These are phyloP conservation scores for Parsonsia alboflavescens DNA, from an alignment of 257 asterid genomes.

Conservation along the genomic window DNA sequence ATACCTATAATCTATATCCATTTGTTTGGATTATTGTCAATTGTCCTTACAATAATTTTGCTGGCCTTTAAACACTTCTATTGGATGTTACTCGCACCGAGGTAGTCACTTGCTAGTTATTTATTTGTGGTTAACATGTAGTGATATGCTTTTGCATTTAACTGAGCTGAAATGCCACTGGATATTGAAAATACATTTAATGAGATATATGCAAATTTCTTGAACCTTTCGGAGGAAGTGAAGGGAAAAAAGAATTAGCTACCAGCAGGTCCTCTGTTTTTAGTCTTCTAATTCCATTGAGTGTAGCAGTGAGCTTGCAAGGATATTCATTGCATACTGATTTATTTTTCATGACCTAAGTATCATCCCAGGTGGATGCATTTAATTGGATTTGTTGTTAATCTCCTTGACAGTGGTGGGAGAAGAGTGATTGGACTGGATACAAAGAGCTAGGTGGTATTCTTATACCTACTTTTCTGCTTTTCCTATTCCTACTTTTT, in stretches of 20 bases:
- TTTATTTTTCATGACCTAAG: constrained; percentile 53
- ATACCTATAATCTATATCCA: not conserved
- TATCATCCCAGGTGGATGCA: constrained; percentile 92
- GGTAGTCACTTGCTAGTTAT: not conserved
- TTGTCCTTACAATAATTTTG: not conserved
- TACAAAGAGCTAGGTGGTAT: constrained; percentile 99
- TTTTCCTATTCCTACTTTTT: not conserved
- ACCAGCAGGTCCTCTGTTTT: not conserved
- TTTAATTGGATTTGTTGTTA: constrained; percentile 88
- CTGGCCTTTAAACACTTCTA: not conserved
- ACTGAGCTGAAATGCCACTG: not conserved
- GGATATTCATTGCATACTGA: constrained; percentile 16
- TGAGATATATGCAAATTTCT: not conserved
- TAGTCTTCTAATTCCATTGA: not conserved
- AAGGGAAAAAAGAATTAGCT: not conserved
- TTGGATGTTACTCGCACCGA: not conserved
- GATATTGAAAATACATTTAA: not conserved
- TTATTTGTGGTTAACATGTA: not conserved
- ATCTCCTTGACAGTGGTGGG: constrained; percentile 99
- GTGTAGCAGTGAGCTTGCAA: not conserved
- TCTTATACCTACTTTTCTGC: not conserved
- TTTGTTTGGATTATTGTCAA: not conserved
- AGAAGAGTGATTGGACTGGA: constrained; percentile 99
- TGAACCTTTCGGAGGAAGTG: not conserved
- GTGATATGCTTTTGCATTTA: not conserved